A percentile compares a stretch with the other conserved stretches of the same genome.
These are phyloP conservation scores for Boletus fagicola DNA, from an alignment of 768 basidiomycete genomes.

Conservation along the genomic window DNA sequence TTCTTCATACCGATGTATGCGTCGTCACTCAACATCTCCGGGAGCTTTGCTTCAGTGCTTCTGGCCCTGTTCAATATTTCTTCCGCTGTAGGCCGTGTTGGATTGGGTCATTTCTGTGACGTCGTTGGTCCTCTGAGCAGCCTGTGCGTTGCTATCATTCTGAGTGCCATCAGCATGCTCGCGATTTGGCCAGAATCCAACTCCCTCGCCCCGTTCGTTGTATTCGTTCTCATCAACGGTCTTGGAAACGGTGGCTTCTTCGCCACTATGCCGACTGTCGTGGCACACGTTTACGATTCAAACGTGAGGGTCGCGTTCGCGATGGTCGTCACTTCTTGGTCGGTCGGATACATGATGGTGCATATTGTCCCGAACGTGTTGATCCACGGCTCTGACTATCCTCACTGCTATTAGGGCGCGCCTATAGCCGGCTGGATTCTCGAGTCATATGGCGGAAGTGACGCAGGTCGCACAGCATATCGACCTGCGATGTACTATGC, in stretches of 20 bases:
- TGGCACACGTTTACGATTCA: constrained; percentile 30
- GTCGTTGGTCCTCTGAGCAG: background rate
- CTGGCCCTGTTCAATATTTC: background rate
- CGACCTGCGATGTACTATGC: constrained; percentile 34
- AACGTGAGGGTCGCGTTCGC: constrained; percentile 33
- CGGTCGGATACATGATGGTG: constrained; percentile 29
- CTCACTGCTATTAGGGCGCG: constrained; percentile 20
- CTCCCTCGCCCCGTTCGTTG: constrained; percentile 14
- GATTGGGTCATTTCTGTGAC: background rate
- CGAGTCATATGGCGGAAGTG: constrained; percentile 23
- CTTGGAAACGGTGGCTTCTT: constrained; percentile 35
- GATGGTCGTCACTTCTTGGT: constrained; percentile 36
- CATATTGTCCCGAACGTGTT: background rate
- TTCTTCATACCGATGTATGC: constrained; percentile 39
- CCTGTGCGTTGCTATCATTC: background rate
- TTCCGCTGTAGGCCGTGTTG: background rate
- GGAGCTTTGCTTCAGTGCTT: background rate
- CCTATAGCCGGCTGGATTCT: constrained; percentile 32
- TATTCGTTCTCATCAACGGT: constrained; percentile 30
- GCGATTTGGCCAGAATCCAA: background rate
- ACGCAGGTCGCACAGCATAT: constrained; percentile 22
- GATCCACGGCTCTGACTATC: background rate
- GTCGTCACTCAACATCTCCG: background rate
- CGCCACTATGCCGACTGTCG: constrained; percentile 33
- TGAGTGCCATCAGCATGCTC: background rate